These are phyloP conservation scores for Aphanocladium album DNA, from an alignment of 2,329 filamentous ascomycete species.

Conservation along the genomic window DNA sequence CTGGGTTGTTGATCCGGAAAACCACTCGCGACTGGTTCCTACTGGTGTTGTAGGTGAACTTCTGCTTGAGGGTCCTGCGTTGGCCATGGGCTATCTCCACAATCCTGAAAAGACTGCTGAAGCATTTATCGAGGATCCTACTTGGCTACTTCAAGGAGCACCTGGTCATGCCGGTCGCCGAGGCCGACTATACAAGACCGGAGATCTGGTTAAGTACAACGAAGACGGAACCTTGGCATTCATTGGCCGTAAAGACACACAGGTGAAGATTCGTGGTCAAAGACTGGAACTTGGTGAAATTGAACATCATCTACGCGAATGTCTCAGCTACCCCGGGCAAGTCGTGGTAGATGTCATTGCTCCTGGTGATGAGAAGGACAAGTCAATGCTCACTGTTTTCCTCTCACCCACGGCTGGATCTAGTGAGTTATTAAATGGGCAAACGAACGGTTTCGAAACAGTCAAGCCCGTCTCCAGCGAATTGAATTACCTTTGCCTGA, in stretches of 20 bases:
- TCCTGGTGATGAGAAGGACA: neutral
- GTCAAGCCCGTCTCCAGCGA: neutral
- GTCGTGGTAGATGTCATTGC: neutral
- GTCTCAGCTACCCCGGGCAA: neutral
- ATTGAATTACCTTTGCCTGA: neutral
- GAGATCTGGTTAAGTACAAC: constrained; percentile 45
- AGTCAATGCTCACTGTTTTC: neutral
- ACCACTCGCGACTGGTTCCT: neutral
- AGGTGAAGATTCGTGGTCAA: constrained; percentile 19
- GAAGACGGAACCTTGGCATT: constrained; percentile 15
- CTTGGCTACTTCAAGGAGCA: constrained; percentile 26
- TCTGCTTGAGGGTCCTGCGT: constrained; percentile 2
- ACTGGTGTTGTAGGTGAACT: constrained; percentile 10
- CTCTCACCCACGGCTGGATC: neutral
- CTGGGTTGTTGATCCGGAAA: neutral
- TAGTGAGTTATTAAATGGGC: neutral
- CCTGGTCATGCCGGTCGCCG: constrained; percentile 21
- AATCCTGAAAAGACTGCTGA: constrained; percentile 26
- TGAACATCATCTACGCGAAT: constrained; percentile 12
- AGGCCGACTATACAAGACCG: constrained; percentile 46
- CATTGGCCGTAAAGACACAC: constrained; percentile 16
- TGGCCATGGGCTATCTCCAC: constrained; percentile 4
- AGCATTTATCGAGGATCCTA: constrained; percentile 24
- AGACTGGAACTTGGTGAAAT: constrained; percentile 17
- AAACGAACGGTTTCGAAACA: neutral